phyloP scores from a whole-genome alignment of 805 yeast genomes.

The Saccharomycopsis malanga region DNA sequence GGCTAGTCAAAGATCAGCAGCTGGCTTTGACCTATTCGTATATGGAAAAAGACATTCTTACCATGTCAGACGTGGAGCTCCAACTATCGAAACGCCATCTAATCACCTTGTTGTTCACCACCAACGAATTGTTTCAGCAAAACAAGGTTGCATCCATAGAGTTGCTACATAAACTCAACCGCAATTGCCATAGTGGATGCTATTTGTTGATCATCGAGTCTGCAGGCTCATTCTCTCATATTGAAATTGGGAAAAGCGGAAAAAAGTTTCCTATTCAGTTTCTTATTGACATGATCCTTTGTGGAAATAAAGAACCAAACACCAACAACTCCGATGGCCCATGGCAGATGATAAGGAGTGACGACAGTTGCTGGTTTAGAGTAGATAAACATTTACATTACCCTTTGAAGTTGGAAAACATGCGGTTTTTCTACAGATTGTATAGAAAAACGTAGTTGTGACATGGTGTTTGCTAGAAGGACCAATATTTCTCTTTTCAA shows the following conservation, averaged over 20 bases:
- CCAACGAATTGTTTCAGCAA: conserved; percentile 76
- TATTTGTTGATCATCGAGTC: conserved; percentile 68
- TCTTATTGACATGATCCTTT: conserved; percentile 63
- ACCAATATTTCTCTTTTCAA: too few relatives aligned
- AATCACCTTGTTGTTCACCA: conserved; percentile 73
- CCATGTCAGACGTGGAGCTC: conserved; percentile 25
- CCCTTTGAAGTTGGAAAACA: conserved; percentile 69
- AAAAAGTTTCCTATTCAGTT: conserved; percentile 80
- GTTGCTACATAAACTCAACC: conserved; percentile 47
- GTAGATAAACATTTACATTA: conserved; percentile 46
- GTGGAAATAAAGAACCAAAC: conserved; percentile 33
- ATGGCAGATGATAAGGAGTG: conserved; percentile 60
- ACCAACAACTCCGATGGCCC: conserved; percentile 31
- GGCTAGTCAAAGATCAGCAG: conserved; percentile 35
- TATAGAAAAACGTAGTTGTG: conserved; percentile 46
- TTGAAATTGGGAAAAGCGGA: conserved; percentile 50
- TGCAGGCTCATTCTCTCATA: conserved; percentile 85
- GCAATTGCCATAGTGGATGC: conserved; percentile 48
- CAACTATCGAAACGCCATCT: conserved; percentile 34
- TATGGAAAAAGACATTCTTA: conserved; percentile 32
- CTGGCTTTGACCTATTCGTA: conserved; percentile 32
- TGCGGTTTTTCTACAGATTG: conserved; percentile 78
- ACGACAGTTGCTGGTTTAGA: conserved; percentile 82
- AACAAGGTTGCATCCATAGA: conserved; percentile 54
- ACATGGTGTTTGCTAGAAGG: too few relatives aligned